A percentile compares a stretch with the other conserved stretches of the same genome.
Evolutionary conservation across 306 rosid species (phyloP).

Genomic region (Casuarina glauca): DNA sequence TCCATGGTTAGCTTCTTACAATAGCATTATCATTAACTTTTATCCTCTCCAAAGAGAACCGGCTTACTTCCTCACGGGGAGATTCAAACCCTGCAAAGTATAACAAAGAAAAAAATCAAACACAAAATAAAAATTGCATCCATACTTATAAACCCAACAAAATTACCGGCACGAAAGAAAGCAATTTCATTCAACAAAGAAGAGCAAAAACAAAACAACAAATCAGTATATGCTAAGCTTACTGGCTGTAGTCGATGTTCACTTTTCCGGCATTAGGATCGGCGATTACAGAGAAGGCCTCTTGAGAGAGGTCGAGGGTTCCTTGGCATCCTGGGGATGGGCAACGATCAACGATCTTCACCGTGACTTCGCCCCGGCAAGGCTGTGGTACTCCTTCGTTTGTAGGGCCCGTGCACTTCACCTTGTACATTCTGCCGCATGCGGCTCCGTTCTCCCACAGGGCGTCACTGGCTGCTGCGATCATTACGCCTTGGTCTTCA

Average conservation of each 20-base stretch:
- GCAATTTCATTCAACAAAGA: too few species aligned
- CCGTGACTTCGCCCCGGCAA: slow-evolving; percentile 22
- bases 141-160: too few species aligned
- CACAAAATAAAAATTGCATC: too few species aligned
- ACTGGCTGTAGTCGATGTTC: slow-evolving; percentile 20
- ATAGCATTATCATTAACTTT: not conserved
- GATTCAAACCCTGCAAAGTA: not conserved
- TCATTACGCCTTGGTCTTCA: not conserved
- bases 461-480: not conserved
- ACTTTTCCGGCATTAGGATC: slow-evolving; percentile 29
- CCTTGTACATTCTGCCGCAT: not conserved
- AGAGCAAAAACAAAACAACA: not conserved
- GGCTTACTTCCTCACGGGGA: too few species aligned
- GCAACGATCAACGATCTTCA: slow-evolving; percentile 38
- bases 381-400: slow-evolving; percentile 6
- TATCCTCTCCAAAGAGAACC: not conserved
- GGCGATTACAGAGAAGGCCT: slow-evolving; percentile 33
- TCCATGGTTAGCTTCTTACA: not conserved
- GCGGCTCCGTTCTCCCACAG: not conserved
- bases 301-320: slow-evolving; percentile 35
- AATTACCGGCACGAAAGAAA: too few species aligned
- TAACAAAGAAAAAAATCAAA: not conserved
- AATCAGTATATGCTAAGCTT: not conserved
- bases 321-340: slow-evolving; percentile 23
- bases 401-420: not conserved